phyloP scores from a whole-genome alignment of 2,329 filamentous ascomycete species.

The Leptosphaerulina australis region DNA sequence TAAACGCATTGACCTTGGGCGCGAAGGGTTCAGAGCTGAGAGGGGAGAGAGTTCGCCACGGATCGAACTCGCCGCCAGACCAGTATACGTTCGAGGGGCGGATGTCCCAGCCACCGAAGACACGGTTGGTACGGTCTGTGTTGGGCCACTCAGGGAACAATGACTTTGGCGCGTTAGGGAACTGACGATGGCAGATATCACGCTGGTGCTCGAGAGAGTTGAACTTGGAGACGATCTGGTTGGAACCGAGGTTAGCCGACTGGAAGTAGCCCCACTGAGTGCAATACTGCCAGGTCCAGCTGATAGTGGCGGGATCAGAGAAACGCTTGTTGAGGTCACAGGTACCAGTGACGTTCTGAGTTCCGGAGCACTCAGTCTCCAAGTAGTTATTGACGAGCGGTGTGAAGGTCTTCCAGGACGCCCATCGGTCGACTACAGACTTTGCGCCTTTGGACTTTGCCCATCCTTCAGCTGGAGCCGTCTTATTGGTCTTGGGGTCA shows the following conservation, averaged over 20 bases:
- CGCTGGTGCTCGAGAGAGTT: constrained; percentile 54
- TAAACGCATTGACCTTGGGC: constrained; percentile 49
- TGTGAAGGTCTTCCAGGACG: constrained; percentile 49
- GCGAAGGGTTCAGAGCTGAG: constrained; percentile 52
- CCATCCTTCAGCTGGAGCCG: constrained; percentile 51
- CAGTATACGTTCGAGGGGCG: constrained; percentile 60
- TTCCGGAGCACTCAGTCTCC: constrained; percentile 51
- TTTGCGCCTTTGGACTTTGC: constrained; percentile 50
- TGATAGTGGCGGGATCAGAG: constrained; percentile 48
- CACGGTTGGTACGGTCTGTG: constrained; percentile 48
- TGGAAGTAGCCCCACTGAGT: constrained; percentile 60
- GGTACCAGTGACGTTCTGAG: constrained; percentile 27
- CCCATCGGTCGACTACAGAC: constrained; percentile 52
- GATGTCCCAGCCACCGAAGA: constrained; percentile 59
- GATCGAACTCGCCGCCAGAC: constrained; percentile 58
- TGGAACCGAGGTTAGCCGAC: constrained; percentile 55
- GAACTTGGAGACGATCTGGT: constrained; percentile 56
- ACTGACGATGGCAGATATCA: constrained; percentile 56
- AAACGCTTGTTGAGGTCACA: constrained; percentile 50
- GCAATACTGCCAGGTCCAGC: constrained; percentile 61
- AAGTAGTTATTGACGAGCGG: constrained; percentile 49
- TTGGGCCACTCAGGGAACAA: constrained; percentile 53
- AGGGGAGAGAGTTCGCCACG: constrained; percentile 57
- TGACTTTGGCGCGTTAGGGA: constrained; percentile 50
- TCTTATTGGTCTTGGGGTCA: constrained; percentile 46